Percentiles rank a stretch among this genome's conserved stretches.
Conservation (phyloP, 2,329 filamentous ascomycete species). For the Penicillium corylophilum region DNA sequence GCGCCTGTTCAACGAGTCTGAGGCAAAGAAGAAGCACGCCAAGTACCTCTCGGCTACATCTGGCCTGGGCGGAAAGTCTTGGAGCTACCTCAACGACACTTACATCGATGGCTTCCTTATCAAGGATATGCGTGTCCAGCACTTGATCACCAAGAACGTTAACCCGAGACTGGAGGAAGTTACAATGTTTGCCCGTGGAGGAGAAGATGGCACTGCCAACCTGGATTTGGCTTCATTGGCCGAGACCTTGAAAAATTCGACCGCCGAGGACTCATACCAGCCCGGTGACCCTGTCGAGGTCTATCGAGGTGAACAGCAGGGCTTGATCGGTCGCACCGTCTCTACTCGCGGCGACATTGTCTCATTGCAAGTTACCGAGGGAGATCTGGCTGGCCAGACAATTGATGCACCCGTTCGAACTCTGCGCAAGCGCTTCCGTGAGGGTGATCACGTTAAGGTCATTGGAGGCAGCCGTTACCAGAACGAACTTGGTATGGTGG, state of each 20-base stretch:
- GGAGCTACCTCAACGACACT: slow-evolving; percentile 81
- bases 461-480: slow-evolving; percentile 92
- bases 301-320: slow-evolving; percentile 91
- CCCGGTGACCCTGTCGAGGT: slow-evolving; percentile 96
- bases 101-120: slow-evolving; percentile 92
- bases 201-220: slow-evolving; percentile 89
- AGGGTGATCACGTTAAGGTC: slow-evolving; percentile 97
- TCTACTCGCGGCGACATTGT: slow-evolving; percentile 91
- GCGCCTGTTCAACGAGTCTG: slow-evolving; percentile 85
- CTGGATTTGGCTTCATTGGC: slow-evolving; percentile 89
- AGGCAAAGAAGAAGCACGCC: slow-evolving; percentile 84
- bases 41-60: slow-evolving; percentile 57
- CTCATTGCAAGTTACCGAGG: slow-evolving; percentile 79
- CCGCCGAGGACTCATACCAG: slow-evolving; percentile 77
- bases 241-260: slow-evolving; percentile 81
- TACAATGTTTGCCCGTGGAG: slow-evolving; percentile 84
- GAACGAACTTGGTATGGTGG: slow-evolving; percentile 95
- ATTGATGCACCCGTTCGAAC: slow-evolving; percentile 93
- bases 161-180: slow-evolving; percentile 94
- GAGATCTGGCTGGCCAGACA: slow-evolving; percentile 74
- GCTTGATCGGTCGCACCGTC: slow-evolving; percentile 79
- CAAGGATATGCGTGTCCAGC: slow-evolving; percentile 89
- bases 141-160: slow-evolving; percentile 81
- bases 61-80: slow-evolving; percentile 64
- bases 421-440: slow-evolving; percentile 85